Evolutionary conservation across 768 basidiomycete genomes (phyloP), one percentile per base, ranked within the genome.

Genomic region (Suillus subaureus): DNA sequence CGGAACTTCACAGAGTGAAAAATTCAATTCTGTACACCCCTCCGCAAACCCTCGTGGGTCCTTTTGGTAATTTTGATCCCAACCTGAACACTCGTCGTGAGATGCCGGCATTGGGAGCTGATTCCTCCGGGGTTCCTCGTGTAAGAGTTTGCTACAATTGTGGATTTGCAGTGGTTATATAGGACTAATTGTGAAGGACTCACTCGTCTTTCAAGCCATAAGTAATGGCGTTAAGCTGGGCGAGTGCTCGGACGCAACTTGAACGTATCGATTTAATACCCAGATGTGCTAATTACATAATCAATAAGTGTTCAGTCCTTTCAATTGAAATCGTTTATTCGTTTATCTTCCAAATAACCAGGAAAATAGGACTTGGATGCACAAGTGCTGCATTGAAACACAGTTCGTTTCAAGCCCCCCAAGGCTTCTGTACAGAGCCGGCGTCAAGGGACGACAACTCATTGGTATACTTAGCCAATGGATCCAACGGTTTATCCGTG

Each of bases 21-120:
- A 55, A 13, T 35, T 55, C 23, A 21, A 28, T 60, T 60, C 42
- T 26, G 40, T 42, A 28, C 40, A 60, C 21, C 26, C 33, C 40
- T 42, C 58, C 28, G 39, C 40, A 60, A 60, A 60, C 58, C 18
- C 18, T 60, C 40, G 39, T 60, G 58, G 40, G 57, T 40, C 39
- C 57, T 18, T 54, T 54, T 54, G 31, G 33, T 55, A 55, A 55
- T 35, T 55, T 55, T 21, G 54, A 60, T 28, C 23, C 56, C 9
- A 35, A 57, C 37, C 39, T 16, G 57, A 52, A 16, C 9, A 9
- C 40, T 28, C 23, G 12, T 42, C 18, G 40, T 42, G 40, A 28
- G 40, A 60, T 60, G 58, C 26, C 58, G 39, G 58, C 58, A 60
- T 8, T 12, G 26, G 9, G 16, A 18, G 9, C 23, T 26, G 57